A percentile compares a stretch with the other conserved stretches of the same genome.
Evolutionary conservation across 192 early-diverging fungal genomes (phyloP).

Genomic region (Coemansia javaensis): DNA sequence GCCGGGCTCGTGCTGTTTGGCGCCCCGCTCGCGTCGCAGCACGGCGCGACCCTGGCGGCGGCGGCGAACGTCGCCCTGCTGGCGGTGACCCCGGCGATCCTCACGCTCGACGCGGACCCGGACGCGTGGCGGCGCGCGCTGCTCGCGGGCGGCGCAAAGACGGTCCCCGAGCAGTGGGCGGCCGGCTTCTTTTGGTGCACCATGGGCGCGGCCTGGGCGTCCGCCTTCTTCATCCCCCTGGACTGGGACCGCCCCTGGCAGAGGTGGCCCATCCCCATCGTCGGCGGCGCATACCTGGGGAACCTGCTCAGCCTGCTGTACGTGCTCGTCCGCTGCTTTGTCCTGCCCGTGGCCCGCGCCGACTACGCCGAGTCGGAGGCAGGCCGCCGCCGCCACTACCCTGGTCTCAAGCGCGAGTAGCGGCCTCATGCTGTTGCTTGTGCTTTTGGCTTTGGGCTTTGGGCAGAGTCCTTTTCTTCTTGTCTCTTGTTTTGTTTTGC

Average conservation of each 20-base stretch:
- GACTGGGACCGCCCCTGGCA: constrained; percentile 52
- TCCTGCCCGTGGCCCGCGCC: constrained; percentile 20
- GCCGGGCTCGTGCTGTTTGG: constrained; percentile 34
- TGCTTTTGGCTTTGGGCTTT: background rate
- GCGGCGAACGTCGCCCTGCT: constrained; percentile 35
- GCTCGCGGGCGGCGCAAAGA: constrained; percentile 7
- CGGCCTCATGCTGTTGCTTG: too few relatives aligned
- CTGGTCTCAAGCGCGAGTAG: background rate
- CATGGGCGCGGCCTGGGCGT: constrained; percentile 18
- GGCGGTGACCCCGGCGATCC: constrained; percentile 33
- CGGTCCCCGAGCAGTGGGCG: constrained; percentile 44
- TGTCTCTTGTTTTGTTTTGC: background rate
- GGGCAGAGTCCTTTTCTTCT: too few relatives aligned
- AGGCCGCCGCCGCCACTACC: constrained; percentile 5
- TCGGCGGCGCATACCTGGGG: constrained; percentile 41
- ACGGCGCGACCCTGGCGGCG: constrained; percentile 24
- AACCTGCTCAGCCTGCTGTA: constrained; percentile 30
- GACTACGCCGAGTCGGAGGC: constrained; percentile 27
- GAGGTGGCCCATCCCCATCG: constrained; percentile 42
- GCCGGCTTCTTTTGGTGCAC: constrained; percentile 46
- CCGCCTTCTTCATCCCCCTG: constrained; percentile 44
- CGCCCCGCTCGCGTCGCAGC: constrained; percentile 25
- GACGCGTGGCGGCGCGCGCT: constrained; percentile 25
- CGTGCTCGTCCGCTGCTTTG: constrained; percentile 36
- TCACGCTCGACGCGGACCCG: constrained; percentile 19